Base-by-base conservation (phyloP, 352 stramenopile species). In the Globisporangium yorkense region DNA sequence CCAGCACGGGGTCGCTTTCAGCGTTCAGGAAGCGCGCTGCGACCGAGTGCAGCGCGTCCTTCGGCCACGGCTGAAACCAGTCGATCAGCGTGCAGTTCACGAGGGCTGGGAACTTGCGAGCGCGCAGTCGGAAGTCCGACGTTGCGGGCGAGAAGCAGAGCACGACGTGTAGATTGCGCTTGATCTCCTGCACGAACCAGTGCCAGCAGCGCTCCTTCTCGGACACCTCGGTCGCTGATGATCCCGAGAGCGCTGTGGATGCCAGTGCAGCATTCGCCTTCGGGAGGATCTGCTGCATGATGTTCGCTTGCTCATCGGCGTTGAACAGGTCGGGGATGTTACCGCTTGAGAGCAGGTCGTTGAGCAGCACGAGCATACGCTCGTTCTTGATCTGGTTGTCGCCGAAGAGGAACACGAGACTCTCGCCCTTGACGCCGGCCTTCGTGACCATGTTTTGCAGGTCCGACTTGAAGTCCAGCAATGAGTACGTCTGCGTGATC, bases 361-460 rank as follows among this genome's bases (percentile, higher is more conserved):
- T 98, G 45, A 98, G 75, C 51, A 91, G 88, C 33, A 98, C 91
- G 7, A 98, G 86, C 81, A 98, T 98, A 9, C 90, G 74, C 51
- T 98, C 94, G 55, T 98, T 96, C 56, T 95, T 96, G 60, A 98
- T 97, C 57, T 98, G 90, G 13, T 71, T 84, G 65, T 98, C 94
- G 20, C 84, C 94, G 18, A 98, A 82, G 3, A 98, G 54, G 53
- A 98, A 98, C 39, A 97, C 86, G 21, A 98, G 65, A 12, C 78
- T 74, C 31, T 98, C 87, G 9, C 96, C 87, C 68, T 97, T 97
- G n/a, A 98, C 62, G 5, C 94, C 95, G 15, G 94, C 89, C 50
- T 95, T 89, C 33, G 76, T 62, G 41, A 92, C 96, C 72, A 98
- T 92, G 18, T 54, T 74, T 61, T 98, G 96, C 12, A 98, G 73